Conservation (phyloP, 1,139 yeast species). For the Diutina rugosa region DNA sequence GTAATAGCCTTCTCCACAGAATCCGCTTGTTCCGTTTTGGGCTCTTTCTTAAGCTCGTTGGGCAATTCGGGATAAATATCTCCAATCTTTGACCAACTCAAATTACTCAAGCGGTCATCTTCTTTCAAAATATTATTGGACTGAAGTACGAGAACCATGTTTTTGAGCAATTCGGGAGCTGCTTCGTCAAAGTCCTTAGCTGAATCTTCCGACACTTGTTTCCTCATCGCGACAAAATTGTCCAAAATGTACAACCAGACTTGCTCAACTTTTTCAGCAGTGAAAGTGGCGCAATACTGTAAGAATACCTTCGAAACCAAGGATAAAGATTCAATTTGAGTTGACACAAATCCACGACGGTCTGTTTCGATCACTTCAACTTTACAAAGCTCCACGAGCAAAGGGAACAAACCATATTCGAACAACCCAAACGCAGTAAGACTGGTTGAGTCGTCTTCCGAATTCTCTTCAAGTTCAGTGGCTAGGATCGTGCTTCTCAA, state of each 20-base stretch:
- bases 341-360: conserved; percentile 45
- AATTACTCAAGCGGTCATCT: conserved; percentile 16
- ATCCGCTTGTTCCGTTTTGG: not conserved
- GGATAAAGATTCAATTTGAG: conserved; percentile 55
- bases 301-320: conserved; percentile 63
- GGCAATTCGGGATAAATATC: conserved; percentile 22
- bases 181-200: conserved; percentile 37
- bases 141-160: conserved; percentile 31
- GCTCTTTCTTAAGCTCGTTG: not conserved
- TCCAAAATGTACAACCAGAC: conserved; percentile 28
- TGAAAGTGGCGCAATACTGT: conserved; percentile 18
- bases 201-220: conserved; percentile 11
- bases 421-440: conserved; percentile 43
- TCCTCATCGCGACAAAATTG: conserved; percentile 16
- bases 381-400: conserved; percentile 52
- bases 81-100: conserved; percentile 32
- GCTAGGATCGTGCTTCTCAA: conserved; percentile 36
- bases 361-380: conserved; percentile 60
- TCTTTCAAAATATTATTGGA: conserved; percentile 14
- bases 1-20: not conserved
- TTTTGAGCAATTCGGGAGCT: conserved; percentile 51
- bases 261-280: conserved; percentile 11
- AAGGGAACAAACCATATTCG: conserved; percentile 64
- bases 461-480: conserved; percentile 9
- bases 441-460: conserved; percentile 12